Evolutionary conservation across 805 yeast genomes (phyloP).

Genomic region (Wickerhamiella parazyma): DNA sequence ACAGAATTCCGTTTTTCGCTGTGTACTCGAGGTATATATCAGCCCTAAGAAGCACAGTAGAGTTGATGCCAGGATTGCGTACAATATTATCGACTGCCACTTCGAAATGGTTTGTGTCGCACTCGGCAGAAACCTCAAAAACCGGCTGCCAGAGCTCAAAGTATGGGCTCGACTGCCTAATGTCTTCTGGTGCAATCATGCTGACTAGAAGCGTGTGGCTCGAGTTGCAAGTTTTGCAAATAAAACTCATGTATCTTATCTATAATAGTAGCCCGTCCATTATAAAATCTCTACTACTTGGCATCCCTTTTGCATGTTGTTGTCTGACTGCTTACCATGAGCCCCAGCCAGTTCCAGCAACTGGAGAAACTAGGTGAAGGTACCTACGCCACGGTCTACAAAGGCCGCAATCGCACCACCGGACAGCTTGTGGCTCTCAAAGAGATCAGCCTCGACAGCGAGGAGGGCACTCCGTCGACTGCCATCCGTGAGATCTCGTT

Average conservation of each 20-base stretch:
- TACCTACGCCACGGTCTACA: slow-evolving; percentile 97
- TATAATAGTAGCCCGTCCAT: too few species aligned
- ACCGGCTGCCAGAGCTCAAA: slow-evolving; percentile 55
- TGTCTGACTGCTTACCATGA: slow-evolving; percentile 16
- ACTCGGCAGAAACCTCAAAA: slow-evolving; percentile 26
- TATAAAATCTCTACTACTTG: too few species aligned
- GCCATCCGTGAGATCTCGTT: slow-evolving; percentile 93
- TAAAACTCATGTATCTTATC: too few species aligned
- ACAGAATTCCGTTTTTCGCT: slow-evolving; percentile 4
- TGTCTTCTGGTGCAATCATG: slow-evolving; percentile 24
- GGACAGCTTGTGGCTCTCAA: slow-evolving; percentile 89
- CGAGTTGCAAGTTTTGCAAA: too few species aligned
- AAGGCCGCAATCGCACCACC: slow-evolving; percentile 72
- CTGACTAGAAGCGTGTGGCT: too few species aligned
- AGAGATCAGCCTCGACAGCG: slow-evolving; percentile 88
- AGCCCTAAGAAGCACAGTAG: slow-evolving; percentile 80
- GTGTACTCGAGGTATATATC: slow-evolving; percentile 38
- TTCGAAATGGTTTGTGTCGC: slow-evolving; percentile 38
- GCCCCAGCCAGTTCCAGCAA: slow-evolving; percentile 24
- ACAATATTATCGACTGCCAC: slow-evolving; percentile 69
- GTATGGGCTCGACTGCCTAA: slow-evolving; percentile 32
- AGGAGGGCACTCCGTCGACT: slow-evolving; percentile 97
- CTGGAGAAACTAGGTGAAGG: slow-evolving; percentile 82
- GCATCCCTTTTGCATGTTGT: too few species aligned
- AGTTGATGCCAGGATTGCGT: slow-evolving; percentile 76